Conservation (phyloP, 2,329 filamentous ascomycete species). For the Clarireedia homoeocarpa region DNA sequence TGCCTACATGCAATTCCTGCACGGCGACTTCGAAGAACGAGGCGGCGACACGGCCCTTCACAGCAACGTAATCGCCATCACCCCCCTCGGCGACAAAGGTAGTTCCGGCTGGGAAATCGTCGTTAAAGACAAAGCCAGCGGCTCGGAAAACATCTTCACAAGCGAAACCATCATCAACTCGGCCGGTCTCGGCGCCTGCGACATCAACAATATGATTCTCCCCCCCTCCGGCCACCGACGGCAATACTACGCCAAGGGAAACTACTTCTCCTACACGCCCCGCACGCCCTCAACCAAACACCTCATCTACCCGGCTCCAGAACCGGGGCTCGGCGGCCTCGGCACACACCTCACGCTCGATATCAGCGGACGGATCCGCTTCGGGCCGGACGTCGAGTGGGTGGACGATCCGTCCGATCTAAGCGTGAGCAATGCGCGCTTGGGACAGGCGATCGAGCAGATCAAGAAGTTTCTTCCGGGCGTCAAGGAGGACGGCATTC, state of each 20-base stretch:
- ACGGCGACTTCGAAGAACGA: conserved; percentile 66
- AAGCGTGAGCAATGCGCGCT: conserved; percentile 53
- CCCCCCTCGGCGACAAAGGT: conserved; percentile 33
- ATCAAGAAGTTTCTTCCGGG: conserved; percentile 74
- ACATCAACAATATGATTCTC: conserved; percentile 75
- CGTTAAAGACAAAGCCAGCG: conserved; percentile 39
- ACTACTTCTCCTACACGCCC: conserved; percentile 79
- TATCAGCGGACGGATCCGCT: conserved; percentile 73
- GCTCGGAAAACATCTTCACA: conserved; percentile 53
- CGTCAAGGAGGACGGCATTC: conserved; percentile 57
- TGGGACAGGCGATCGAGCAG: conserved; percentile 61
- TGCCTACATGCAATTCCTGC: conserved; percentile 71
- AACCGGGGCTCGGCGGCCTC: conserved; percentile 73
- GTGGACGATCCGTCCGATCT: conserved; percentile 64
- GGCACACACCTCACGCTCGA: conserved; percentile 94
- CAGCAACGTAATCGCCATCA: conserved; percentile 54
- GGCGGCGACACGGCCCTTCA: conserved; percentile 69
- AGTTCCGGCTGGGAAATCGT: conserved; percentile 61
- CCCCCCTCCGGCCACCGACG: conserved; percentile 45
- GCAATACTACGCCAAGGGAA: conserved; percentile 85
- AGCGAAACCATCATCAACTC: conserved; percentile 75
- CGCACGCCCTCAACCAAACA: conserved; percentile 58
- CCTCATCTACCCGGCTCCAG: conserved; percentile 81
- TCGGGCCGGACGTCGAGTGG: conserved; percentile 96
- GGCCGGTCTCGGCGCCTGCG: conserved; percentile 71